phyloP scores from a whole-genome alignment of 2,329 filamentous ascomycete genomes.

The Clarireedia homoeocarpa region DNA sequence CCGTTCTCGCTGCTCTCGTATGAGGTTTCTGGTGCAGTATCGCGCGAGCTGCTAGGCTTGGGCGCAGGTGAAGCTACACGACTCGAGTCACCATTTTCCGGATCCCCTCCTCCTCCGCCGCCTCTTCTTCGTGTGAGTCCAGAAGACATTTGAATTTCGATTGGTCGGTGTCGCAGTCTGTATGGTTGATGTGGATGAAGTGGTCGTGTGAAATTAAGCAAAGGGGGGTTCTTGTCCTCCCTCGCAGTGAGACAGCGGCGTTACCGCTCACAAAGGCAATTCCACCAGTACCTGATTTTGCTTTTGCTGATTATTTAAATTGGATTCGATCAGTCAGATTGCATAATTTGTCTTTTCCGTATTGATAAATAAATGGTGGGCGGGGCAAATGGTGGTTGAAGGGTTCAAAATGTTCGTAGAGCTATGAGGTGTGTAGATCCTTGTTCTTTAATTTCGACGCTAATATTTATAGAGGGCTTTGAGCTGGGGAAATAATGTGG shows the following conservation, averaged over 20 bases:
- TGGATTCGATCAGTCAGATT: background rate
- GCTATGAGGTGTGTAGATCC: conserved; percentile 4
- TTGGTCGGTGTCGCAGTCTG: conserved; percentile 6
- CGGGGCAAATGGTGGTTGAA: conserved; percentile 8
- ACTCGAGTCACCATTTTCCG: conserved; percentile 55
- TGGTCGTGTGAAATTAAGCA: conserved; percentile 15
- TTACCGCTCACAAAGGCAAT: conserved; percentile 10
- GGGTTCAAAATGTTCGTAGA: conserved; percentile 9
- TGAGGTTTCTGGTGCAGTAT: conserved; percentile 65
- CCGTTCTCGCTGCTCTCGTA: conserved; percentile 92
- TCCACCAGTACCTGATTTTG: conserved; percentile 3
- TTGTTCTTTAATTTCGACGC: conserved; percentile 9
- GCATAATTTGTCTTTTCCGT: background rate
- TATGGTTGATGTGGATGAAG: conserved; percentile 12
- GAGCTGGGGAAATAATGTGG: conserved; percentile 6
- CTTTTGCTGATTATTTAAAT: background rate
- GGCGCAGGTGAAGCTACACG: conserved; percentile 59
- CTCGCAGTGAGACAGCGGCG: conserved; percentile 7
- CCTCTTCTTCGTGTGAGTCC: conserved; percentile 58
- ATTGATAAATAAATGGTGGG: conserved; percentile 8
- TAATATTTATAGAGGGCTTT: conserved; percentile 9
- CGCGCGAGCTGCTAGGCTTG: conserved; percentile 49
- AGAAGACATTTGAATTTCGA: conserved; percentile 35
- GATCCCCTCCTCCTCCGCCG: conserved; percentile 55
- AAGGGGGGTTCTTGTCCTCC: conserved; percentile 17